Base-by-base conservation (phyloP, 768 basidiomycete species). In the Punctularia strigosozonata region DNA sequence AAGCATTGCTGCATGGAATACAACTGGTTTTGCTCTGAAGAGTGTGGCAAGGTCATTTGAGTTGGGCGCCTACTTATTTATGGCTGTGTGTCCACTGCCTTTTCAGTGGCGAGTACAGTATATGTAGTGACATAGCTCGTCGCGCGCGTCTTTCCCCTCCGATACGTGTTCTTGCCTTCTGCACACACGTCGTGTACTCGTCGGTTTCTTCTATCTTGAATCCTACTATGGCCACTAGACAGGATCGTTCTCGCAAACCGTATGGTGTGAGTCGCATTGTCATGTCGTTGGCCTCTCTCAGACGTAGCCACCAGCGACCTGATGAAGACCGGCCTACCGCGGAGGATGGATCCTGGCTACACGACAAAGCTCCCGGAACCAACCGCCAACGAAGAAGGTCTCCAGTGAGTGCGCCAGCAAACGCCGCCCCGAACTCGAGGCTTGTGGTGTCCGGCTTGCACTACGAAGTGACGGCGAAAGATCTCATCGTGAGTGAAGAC, bases 381-480 rank as follows among this genome's bases (percentile, higher is more conserved):
- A 59, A 63, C 39, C 50, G 54, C 54, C 36, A 48, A 43, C 34
- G 50, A 48, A 14, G 38, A 51, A 44, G 48, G 13, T 47, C 48
- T 37, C 58, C 54, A 48, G 46, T 47, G 25, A 42, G 43, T 17
- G 42, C 50, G 15, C 46, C 54, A 15, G 41, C 40, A 8, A 15
- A 49, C 3, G 54, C 64, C 19, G 50, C 61, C 12, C 50, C 62
- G 3, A 69, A 66, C 46, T 60, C 71, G 39, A 77, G 77, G 54
- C 73, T 92, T 46, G 56, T 84, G 45, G 81, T 94, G 48, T 77
- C 84, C 51, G 89, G 89, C 57, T 51, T 95, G 47, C 91, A 95
- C 63, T 95, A 94, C 49, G 90, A 94, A 51, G 75, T 95, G 31
- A 84, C 80, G 40, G 74, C 83, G 52, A 80, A 81, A 67, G 90